Evolutionary conservation across 2,329 filamentous ascomycete species (phyloP).

Genomic region (Trichophyton simii): DNA sequence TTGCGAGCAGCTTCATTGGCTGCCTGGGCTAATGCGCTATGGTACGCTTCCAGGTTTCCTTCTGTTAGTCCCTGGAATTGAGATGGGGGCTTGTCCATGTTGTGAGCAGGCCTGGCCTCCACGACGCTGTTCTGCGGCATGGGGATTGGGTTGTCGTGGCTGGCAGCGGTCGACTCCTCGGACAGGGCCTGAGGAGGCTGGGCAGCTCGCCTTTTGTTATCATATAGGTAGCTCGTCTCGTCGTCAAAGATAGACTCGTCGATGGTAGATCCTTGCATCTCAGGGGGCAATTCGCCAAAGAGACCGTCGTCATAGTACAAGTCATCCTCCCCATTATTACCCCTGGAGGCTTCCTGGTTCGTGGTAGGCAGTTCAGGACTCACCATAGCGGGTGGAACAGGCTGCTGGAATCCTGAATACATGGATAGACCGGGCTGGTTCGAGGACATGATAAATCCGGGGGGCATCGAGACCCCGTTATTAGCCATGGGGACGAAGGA

Average conservation of each 20-base stretch:
- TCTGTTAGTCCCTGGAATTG: slow-evolving; percentile 8
- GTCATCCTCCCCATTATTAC: slow-evolving; percentile 26
- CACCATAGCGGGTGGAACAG: neutral
- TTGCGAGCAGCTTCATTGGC: slow-evolving; percentile 63
- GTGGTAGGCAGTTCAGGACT: neutral
- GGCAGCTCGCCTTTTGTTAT: slow-evolving; percentile 20
- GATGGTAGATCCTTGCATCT: slow-evolving; percentile 25
- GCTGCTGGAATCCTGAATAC: neutral
- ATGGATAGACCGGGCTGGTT: neutral
- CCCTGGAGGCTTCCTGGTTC: neutral
- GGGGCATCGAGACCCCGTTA: neutral
- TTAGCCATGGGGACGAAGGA: neutral
- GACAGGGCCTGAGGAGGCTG: slow-evolving; percentile 5
- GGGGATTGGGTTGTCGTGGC: neutral
- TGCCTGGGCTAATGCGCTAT: slow-evolving; percentile 71
- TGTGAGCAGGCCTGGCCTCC: neutral
- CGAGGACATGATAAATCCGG: neutral
- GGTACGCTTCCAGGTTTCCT: slow-evolving; percentile 55
- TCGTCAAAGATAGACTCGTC: slow-evolving; percentile 40
- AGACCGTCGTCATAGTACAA: slow-evolving; percentile 37
- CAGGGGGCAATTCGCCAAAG: slow-evolving; percentile 29
- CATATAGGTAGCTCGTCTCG: slow-evolving; percentile 33
- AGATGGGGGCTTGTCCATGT: neutral
- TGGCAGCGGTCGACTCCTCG: neutral
- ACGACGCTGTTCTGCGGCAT: neutral